Evolutionary conservation across 768 basidiomycete species (phyloP).

Genomic region (Leccinum rimulosum): DNA sequence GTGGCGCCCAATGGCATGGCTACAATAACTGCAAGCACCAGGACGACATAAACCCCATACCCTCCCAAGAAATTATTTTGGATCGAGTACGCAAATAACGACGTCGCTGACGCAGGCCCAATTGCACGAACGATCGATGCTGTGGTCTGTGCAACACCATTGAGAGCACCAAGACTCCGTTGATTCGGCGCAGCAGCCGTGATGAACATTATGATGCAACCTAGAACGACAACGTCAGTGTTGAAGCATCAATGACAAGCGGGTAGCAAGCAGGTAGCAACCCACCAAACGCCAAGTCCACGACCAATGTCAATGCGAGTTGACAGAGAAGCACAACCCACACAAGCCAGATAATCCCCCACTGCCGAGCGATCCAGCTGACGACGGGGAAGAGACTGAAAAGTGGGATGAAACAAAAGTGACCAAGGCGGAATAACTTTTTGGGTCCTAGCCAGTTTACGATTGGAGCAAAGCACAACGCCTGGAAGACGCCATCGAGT

Average conservation of each 20-base stretch:
- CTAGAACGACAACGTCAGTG: slow-evolving; percentile 31
- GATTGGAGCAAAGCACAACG: slow-evolving; percentile 33
- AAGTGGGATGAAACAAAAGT: slow-evolving; percentile 27
- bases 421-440: slow-evolving; percentile 27
- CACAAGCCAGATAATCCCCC: slow-evolving; percentile 20
- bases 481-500: slow-evolving; percentile 32
- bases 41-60: slow-evolving; percentile 33
- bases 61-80: slow-evolving; percentile 36
- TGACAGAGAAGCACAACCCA: slow-evolving; percentile 31
- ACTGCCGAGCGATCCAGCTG: slow-evolving; percentile 23
- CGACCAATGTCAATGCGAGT: slow-evolving; percentile 17
- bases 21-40: slow-evolving; percentile 13
- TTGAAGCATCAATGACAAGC: not conserved
- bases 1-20: slow-evolving; percentile 21
- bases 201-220: slow-evolving; percentile 70
- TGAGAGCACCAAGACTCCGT: slow-evolving; percentile 65
- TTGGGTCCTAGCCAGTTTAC: slow-evolving; percentile 31
- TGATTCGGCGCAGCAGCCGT: slow-evolving; percentile 63
- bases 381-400: slow-evolving; percentile 33
- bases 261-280: slow-evolving; percentile 6
- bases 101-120: slow-evolving; percentile 33
- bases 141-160: slow-evolving; percentile 43
- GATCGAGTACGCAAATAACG: slow-evolving; percentile 37
- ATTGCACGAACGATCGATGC: slow-evolving; percentile 33
- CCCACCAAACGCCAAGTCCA: slow-evolving; percentile 33